Evolutionary conservation across 1,284 basidiomycete species (phyloP).

Genomic region (Serendipita sp.): DNA sequence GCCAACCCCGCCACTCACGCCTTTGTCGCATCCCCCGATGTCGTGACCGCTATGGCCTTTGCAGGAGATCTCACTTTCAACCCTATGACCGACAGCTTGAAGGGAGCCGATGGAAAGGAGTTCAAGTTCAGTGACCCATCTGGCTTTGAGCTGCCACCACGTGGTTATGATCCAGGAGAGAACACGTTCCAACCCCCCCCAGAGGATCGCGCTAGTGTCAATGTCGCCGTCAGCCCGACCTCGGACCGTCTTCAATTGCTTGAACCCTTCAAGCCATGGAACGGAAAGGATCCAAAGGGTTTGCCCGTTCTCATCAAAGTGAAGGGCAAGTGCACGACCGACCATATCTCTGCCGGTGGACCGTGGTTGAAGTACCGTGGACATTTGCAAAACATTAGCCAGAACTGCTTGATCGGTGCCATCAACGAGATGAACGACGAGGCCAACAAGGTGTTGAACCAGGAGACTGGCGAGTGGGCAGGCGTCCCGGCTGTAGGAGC

Average conservation of each 20-base stretch:
- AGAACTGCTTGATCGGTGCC: slow-evolving; percentile 95
- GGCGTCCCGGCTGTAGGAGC: slow-evolving; percentile 76
- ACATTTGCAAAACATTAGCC: slow-evolving; percentile 95
- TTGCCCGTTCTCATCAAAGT: slow-evolving; percentile 96
- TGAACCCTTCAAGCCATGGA: slow-evolving; percentile 82
- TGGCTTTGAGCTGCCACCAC: slow-evolving; percentile 85
- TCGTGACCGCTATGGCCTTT: slow-evolving; percentile 96
- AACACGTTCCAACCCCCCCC: slow-evolving; percentile 97
- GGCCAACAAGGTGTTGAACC: slow-evolving; percentile 93
- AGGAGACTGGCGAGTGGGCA: slow-evolving; percentile 75
- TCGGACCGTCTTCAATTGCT: slow-evolving; percentile 93
- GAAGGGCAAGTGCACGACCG: slow-evolving; percentile 95
- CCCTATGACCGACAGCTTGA: slow-evolving; percentile 84
- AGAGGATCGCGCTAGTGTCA: slow-evolving; percentile 64
- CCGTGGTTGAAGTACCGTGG: slow-evolving; percentile 99
- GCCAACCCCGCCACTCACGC: slow-evolving; percentile 98
- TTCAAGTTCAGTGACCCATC: slow-evolving; percentile 92
- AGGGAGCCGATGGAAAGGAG: slow-evolving; percentile 82
- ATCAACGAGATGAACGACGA: slow-evolving; percentile 92
- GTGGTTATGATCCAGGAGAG: slow-evolving; percentile 92
- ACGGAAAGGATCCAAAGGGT: slow-evolving; percentile 82
- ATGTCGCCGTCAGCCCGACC: slow-evolving; percentile 78
- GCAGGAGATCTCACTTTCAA: slow-evolving; percentile 93
- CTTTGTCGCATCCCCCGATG: slow-evolving; percentile 94
- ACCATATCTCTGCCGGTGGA: slow-evolving; percentile 89